Conservation (phyloP, 2,329 filamentous ascomycete species). For the Whalleya microplaca region DNA sequence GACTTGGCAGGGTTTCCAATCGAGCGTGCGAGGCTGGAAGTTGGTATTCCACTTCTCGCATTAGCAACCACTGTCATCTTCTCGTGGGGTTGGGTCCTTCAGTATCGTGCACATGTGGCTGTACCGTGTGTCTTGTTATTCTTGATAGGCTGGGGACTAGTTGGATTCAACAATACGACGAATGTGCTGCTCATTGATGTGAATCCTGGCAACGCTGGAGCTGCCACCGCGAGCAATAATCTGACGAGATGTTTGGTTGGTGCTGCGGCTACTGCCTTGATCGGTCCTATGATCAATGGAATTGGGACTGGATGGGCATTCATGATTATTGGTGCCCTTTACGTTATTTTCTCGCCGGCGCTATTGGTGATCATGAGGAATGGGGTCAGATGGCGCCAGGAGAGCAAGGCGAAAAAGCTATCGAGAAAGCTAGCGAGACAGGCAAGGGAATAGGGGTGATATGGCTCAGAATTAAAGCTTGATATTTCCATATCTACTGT, state of each 20-base stretch:
- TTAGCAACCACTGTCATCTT: slow-evolving; percentile 45
- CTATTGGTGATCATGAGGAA: slow-evolving; percentile 38
- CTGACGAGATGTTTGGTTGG: slow-evolving; percentile 48
- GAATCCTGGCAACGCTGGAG: slow-evolving; percentile 44
- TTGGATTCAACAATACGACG: slow-evolving; percentile 49
- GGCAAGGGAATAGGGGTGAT: no score
- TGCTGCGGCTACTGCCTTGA: slow-evolving; percentile 46
- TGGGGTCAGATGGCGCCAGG: slow-evolving; percentile 34
- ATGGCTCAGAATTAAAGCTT: no score
- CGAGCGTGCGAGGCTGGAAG: slow-evolving; percentile 40
- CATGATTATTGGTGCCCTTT: slow-evolving; percentile 40
- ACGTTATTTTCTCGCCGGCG: slow-evolving; percentile 36
- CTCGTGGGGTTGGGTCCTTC: slow-evolving; percentile 43
- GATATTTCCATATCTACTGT: no score
- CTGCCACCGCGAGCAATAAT: slow-evolving; percentile 50
- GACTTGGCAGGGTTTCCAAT: slow-evolving; percentile 40
- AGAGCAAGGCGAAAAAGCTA: slow-evolving; percentile 2
- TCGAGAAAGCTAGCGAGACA: no score
- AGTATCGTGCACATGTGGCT: slow-evolving; percentile 37
- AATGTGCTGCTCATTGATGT: slow-evolving; percentile 50
- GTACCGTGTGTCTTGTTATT: slow-evolving; percentile 42
- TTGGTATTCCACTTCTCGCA: slow-evolving; percentile 46
- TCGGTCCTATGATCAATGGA: slow-evolving; percentile 46
- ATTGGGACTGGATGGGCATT: slow-evolving; percentile 49
- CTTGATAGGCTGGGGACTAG: slow-evolving; percentile 39